Conservation (phyloP, 192 early-diverging fungal species). For the Rhizoclosmatium globosum region DNA sequence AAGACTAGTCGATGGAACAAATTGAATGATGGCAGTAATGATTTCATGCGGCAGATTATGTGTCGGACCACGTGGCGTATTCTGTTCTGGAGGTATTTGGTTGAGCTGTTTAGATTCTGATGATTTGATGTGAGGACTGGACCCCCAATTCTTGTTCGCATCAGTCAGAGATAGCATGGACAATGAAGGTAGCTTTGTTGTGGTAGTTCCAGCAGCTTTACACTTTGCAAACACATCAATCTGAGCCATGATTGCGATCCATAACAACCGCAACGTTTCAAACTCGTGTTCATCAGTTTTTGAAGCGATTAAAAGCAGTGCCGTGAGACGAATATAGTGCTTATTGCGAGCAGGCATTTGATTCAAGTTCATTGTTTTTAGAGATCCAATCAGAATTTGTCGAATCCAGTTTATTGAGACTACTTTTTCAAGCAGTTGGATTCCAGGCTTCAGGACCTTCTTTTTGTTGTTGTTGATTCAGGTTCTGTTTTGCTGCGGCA, state of each 20-base stretch:
- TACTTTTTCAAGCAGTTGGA: background rate
- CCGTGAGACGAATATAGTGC: background rate
- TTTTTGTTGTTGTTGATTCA: background rate
- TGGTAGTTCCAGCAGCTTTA: background rate
- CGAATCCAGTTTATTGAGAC: constrained; percentile 51
- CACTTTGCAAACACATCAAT: background rate
- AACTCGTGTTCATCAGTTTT: background rate
- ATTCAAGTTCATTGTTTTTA: too few relatives aligned
- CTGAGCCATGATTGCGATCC: constrained; percentile 8
- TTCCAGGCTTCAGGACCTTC: constrained; percentile 21
- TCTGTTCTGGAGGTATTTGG: background rate
- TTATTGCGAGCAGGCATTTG: too few relatives aligned
- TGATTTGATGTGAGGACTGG: background rate
- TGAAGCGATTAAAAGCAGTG: background rate
- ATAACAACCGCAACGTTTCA: background rate
- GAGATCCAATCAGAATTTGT: too few relatives aligned
- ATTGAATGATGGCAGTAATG: constrained; percentile 16
- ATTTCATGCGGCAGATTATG: constrained; percentile 22
- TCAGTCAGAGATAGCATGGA: too few relatives aligned
- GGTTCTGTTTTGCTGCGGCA: background rate
- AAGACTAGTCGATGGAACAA: background rate
- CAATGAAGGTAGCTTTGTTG: too few relatives aligned
- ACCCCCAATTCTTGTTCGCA: background rate
- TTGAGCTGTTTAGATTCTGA: background rate
- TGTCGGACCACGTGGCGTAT: background rate